Evolutionary conservation across 345 rosid species (phyloP), one percentile per base, ranked within the genome.

Genomic region (Limnanthes douglasii): DNA sequence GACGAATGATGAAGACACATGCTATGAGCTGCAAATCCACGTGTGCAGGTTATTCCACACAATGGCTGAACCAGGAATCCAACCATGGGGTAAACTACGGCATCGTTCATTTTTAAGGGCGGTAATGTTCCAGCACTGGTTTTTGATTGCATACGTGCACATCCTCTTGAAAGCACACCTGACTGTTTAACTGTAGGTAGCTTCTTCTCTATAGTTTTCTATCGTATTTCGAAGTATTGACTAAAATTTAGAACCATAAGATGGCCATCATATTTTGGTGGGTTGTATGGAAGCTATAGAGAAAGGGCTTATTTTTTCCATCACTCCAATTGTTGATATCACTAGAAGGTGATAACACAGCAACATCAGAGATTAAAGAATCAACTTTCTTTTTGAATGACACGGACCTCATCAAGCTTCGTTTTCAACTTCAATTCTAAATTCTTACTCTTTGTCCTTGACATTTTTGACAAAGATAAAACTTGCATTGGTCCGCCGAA

Each of bases 181-280:
- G 47, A 59, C 33, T 28, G 48, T 37, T 53, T 48, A 23, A 7
- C 29, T 19, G 29, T 26, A 5, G 73, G 71, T 43, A 83, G 54
- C 62, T 76, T 88, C 65, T 65, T 86, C 62, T 83, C 86, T 37
- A 88, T 61, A 37, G 51, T 40, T 68, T 79, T 88, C 95, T 93
- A 83, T 62, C 65, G 70, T 13, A 30, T 39, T 57, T 88, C 95
- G 64, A 88, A 88, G 48, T 17, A 48, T 42, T 80, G 71, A 43
- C 66, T 45, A 16, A 88, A 67, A 3, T 63, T 50, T 33, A 38
- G 69, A 15, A 90, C 95, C 90, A 83, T 79, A 9, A 11, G 3
- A 57, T 83, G 83, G 11, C 64, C 70, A 34, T 73, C 74, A 55
- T 88, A 73, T 45, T 76, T 81, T 17, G 74, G 72, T 2, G 95